phyloP scores from a whole-genome alignment of 2,329 filamentous ascomycete species.

The Colletotrichum liriopes region DNA sequence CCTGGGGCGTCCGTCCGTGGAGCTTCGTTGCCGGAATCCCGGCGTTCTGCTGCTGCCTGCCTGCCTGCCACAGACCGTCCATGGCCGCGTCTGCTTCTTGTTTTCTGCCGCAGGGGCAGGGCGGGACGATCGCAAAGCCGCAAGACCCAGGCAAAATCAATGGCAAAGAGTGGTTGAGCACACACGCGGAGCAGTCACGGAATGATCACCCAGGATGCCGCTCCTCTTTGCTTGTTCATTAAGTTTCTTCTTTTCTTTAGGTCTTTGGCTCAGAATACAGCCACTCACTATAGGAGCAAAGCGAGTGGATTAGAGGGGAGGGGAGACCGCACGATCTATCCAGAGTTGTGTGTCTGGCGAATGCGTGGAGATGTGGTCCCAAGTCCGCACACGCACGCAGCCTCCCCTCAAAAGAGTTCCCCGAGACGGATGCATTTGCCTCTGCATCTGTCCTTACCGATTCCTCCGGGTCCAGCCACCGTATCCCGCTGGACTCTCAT shows the following conservation, averaged over 20 bases:
- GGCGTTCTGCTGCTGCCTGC: not conserved
- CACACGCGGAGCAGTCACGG: constrained; percentile 38
- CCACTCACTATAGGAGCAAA: constrained; percentile 36
- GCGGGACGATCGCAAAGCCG: not conserved
- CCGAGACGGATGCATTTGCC: constrained; percentile 19
- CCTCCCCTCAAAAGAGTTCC: constrained; percentile 14
- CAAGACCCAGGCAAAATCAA: constrained; percentile 9
- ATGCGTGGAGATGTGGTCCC: not conserved
- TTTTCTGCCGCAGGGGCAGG: not conserved
- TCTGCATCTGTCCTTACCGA: constrained; percentile 19
- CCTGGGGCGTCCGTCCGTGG: constrained; percentile 8
- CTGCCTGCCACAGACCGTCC: not conserved
- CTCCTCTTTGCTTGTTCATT: constrained; percentile 39
- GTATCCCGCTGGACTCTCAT: constrained; percentile 16
- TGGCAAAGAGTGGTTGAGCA: constrained; percentile 33
- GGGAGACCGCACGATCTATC: constrained; percentile 33
- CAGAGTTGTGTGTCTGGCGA: constrained; percentile 14
- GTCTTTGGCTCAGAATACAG: constrained; percentile 40
- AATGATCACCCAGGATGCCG: constrained; percentile 40
- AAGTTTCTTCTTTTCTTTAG: constrained; percentile 39
- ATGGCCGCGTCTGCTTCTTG: not conserved
- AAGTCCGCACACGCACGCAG: constrained; percentile 22
- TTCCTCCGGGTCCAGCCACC: constrained; percentile 11
- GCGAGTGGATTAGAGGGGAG: constrained; percentile 32
- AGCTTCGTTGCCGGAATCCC: not conserved